phyloP scores from a whole-genome alignment of 305 asterid genomes.

The Fraxinus baroniana region DNA sequence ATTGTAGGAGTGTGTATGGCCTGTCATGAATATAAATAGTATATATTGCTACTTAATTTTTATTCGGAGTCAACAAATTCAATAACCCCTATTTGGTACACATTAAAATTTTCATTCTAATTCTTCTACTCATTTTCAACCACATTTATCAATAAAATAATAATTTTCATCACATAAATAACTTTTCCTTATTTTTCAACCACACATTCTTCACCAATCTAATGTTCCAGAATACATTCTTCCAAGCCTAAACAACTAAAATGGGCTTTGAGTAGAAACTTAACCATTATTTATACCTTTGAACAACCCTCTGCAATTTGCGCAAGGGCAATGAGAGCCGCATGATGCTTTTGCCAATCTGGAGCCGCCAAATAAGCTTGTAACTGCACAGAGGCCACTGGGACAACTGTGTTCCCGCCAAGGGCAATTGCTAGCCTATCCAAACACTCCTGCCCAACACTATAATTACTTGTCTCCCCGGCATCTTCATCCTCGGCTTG shows the following conservation, averaged over 20 bases:
- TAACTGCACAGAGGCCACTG: constrained; percentile 86
- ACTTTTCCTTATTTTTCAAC: too few species aligned
- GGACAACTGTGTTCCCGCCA: constrained; percentile 87
- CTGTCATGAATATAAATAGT: not conserved
- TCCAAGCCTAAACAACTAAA: not conserved
- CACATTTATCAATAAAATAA: too few species aligned
- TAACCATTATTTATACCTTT: constrained; percentile 44
- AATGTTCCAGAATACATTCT: too few species aligned
- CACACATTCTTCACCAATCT: too few species aligned
- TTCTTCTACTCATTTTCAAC: too few species aligned
- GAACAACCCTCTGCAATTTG: constrained; percentile 93
- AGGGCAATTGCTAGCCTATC: constrained; percentile 83
- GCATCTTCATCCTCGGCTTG: constrained; percentile 89
- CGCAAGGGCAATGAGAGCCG: constrained; percentile 87
- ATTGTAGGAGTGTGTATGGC: not conserved
- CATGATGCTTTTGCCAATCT: constrained; percentile 95
- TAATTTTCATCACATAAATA: too few species aligned
- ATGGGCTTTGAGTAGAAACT: not conserved
- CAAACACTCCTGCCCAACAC: constrained; percentile 91
- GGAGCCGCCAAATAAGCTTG: constrained; percentile 69
- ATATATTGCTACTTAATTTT: not conserved
- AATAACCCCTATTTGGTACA: not conserved
- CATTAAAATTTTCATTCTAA: too few species aligned
- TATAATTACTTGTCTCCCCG: constrained; percentile 78
- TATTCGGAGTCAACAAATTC: not conserved